These are phyloP conservation scores for Ormosia semicastrata DNA, from an alignment of 306 rosid species.

Conservation along the genomic window DNA sequence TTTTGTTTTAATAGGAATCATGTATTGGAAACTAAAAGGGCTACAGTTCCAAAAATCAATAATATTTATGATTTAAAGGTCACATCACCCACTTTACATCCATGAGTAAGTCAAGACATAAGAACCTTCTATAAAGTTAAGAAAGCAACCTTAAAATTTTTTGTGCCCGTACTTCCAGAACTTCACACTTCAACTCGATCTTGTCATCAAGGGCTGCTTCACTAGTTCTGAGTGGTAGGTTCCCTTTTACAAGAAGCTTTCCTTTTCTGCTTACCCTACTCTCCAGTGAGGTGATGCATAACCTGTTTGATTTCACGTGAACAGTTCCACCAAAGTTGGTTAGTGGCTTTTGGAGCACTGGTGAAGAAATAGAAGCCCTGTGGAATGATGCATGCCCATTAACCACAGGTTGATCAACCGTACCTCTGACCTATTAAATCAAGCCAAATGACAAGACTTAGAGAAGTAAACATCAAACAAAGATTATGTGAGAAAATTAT, in stretches of 20 bases:
- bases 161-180: slow-evolving; percentile 77
- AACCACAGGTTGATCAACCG: slow-evolving; percentile 82
- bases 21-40: not conserved
- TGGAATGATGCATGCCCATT: slow-evolving; percentile 89
- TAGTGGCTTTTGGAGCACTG: slow-evolving; percentile 73
- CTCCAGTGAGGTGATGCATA: slow-evolving; percentile 81
- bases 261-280: slow-evolving; percentile 90
- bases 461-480: not conserved
- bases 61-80: not conserved
- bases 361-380: slow-evolving; percentile 94
- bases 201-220: slow-evolving; percentile 76
- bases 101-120: not conserved
- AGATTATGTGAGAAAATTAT: not conserved
- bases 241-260: slow-evolving; percentile 79
- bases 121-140: slow-evolving; percentile 9
- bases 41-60: not conserved
- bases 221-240: slow-evolving; percentile 83
- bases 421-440: slow-evolving; percentile 76
- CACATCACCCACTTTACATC: not conserved
- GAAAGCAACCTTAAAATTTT: slow-evolving; percentile 67
- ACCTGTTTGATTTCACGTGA: slow-evolving; percentile 81
- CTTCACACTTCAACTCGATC: slow-evolving; percentile 88
- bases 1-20: slow-evolving; percentile 22
- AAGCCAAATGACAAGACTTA: slow-evolving; percentile 29
- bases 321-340: slow-evolving; percentile 81